Evolutionary conservation across 352 stramenopile species (phyloP), one percentile per base, ranked within the genome.

Genomic region (Blastocystis hominis): DNA sequence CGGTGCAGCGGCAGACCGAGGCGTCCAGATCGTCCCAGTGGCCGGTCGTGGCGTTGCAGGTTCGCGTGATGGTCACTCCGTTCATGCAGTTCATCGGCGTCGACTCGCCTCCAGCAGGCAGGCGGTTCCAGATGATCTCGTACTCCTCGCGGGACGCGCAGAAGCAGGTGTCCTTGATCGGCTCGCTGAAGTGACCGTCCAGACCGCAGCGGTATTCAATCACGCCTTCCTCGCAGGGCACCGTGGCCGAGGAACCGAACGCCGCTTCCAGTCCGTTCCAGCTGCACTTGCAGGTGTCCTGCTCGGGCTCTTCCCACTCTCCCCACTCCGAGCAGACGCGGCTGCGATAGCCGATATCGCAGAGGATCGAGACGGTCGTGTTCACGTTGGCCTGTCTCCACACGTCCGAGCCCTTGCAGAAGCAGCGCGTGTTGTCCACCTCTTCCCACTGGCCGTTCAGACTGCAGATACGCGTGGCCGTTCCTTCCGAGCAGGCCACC

Each of bases 361-460:
- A 80, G 13, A 66, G 70, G 9, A 80, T 20, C 0, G 47, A 66
- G 3, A 64, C 44, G 3, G 7, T 36, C n/a, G 6, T 10, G 34
- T 47, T 47, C 7, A 56, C 40, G n/a, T 36, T 34, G 17, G 42
- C 30, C 40, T 80, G 44, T 3, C n/a, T 3, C 70, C 70, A 80
- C 38, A 80, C 44, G 47, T 47, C 70, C 70, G 13, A 24, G n/a
- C 15, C 44, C n/a, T 1, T 9, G 63, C 76, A 86, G 38, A 62
- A 76, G 50, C 76, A 86, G 63, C 50, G 38, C 15, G 20, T 50
- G 30, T 56, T 68, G 34, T 86, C 76, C 36, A 56, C 50, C 3
- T 77, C 55, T 40, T 86, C 42, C 76, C 76, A 86, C 17, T 44
- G 40, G 24, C 76, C 76, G 38, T 86, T 54, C 59, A 86, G 63